phyloP scores from a whole-genome alignment of 2,329 filamentous ascomycete species.

The Aureobasidium pullulans region DNA sequence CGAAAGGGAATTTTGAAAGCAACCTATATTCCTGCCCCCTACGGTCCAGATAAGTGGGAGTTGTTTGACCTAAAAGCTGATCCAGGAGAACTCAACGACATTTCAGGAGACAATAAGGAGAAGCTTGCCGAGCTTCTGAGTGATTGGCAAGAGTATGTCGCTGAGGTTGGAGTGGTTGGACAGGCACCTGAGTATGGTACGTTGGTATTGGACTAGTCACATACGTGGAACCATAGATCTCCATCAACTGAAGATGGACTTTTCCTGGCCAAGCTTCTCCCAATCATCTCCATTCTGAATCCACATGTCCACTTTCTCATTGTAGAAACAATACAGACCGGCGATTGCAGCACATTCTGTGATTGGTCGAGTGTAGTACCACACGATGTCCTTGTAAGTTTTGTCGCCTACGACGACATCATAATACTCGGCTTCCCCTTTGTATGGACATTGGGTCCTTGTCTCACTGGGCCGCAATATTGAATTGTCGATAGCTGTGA shows the following conservation, averaged over 20 bases:
- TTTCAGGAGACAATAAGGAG: slow-evolving; percentile 21
- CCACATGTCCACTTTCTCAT: slow-evolving; percentile 59
- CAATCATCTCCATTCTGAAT: slow-evolving; percentile 41
- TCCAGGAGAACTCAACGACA: slow-evolving; percentile 28
- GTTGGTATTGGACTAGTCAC: slow-evolving; percentile 17
- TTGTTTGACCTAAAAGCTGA: slow-evolving; percentile 28
- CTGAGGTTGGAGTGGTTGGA: slow-evolving; percentile 26
- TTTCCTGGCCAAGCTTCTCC: slow-evolving; percentile 24
- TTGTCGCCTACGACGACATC: slow-evolving; percentile 42
- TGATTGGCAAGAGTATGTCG: slow-evolving; percentile 23
- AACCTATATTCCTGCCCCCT: slow-evolving; percentile 24
- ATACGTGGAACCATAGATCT: too few relatives aligned
- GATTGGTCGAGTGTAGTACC: slow-evolving; percentile 55
- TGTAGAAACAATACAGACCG: slow-evolving; percentile 54
- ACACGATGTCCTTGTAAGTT: slow-evolving; percentile 46
- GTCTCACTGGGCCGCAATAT: slow-evolving; percentile 45
- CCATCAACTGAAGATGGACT: slow-evolving; percentile 22
- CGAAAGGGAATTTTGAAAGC: slow-evolving; percentile 31
- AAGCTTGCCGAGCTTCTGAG: slow-evolving; percentile 25
- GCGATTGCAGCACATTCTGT: slow-evolving; percentile 49
- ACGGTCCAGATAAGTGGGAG: slow-evolving; percentile 28
- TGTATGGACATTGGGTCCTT: slow-evolving; percentile 58
- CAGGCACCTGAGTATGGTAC: slow-evolving; percentile 18
- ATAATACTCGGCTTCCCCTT: slow-evolving; percentile 59
- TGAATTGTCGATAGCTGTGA: slow-evolving; percentile 37